Evolutionary conservation across 495 filamentous ascomycete genomes (phyloP).

Genomic region (Pyronema domesticum): DNA sequence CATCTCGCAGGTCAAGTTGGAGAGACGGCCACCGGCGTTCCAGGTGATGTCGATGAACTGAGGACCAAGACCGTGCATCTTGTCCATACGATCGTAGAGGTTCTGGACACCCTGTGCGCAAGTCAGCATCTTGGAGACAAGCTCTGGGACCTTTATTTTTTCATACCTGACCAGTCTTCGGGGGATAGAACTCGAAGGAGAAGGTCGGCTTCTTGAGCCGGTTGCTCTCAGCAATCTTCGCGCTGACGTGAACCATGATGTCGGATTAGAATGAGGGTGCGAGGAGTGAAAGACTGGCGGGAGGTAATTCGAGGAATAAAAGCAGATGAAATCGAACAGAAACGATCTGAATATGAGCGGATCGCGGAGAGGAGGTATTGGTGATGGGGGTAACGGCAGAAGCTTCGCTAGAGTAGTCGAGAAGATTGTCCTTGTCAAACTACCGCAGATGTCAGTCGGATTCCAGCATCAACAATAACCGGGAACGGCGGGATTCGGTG

Average conservation of each 20-base stretch:
- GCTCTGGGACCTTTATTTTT: too few species aligned
- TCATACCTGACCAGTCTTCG: conserved; percentile 75
- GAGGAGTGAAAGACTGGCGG: conserved; percentile 2
- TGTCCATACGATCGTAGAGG: conserved; percentile 97
- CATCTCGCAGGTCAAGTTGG: conserved; percentile 93
- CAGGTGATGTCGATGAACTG: conserved; percentile 97
- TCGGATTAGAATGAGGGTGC: not conserved
- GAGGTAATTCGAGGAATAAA: conserved; percentile 1
- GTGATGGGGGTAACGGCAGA: too few species aligned
- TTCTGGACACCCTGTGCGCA: conserved; percentile 73
- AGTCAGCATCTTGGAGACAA: too few species aligned
- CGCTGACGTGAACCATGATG: conserved; percentile 52
- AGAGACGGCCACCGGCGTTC: conserved; percentile 85
- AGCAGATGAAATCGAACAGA: not conserved
- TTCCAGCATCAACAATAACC: too few species aligned
- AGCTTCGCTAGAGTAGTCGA: too few species aligned
- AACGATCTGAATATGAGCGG: too few species aligned
- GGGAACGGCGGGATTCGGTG: too few species aligned
- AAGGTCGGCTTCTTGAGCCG: conserved; percentile 52
- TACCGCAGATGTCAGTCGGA: too few species aligned
- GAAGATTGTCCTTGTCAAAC: too few species aligned
- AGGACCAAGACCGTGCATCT: conserved; percentile 86
- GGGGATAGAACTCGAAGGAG: conserved; percentile 99
- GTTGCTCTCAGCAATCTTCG: conserved; percentile 75
- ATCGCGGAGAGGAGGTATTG: too few species aligned